A percentile compares a stretch with the other conserved stretches of the same genome.
These are phyloP conservation scores for Metschnikowia cerradonensis DNA, from an alignment of 805 yeast species.

Conservation along the genomic window DNA sequence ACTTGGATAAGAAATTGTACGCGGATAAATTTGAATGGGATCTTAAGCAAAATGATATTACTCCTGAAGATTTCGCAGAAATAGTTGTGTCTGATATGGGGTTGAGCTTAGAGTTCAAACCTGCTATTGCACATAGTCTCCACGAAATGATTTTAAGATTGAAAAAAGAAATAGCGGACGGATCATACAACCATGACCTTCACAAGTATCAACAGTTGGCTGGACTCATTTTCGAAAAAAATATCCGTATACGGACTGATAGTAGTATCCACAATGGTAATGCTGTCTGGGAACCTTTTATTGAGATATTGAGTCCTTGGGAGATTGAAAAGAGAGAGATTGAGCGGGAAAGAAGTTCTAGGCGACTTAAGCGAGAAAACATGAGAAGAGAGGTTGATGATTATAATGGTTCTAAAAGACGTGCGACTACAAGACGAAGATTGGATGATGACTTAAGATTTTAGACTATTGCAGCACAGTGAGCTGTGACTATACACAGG, in stretches of 20 bases:
- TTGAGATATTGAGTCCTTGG: constrained; percentile 82
- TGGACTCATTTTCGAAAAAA: constrained; percentile 42
- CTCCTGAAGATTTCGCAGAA: constrained; percentile 83
- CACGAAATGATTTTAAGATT: constrained; percentile 75
- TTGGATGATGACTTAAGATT: constrained; percentile 38
- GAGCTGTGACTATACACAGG: not conserved
- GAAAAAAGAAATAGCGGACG: constrained; percentile 78
- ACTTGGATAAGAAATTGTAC: constrained; percentile 74
- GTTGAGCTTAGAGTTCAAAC: constrained; percentile 75
- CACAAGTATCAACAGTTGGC: constrained; percentile 41
- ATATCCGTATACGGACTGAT: constrained; percentile 46
- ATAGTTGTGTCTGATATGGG: constrained; percentile 84
- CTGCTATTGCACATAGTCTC: constrained; percentile 83
- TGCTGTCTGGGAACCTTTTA: constrained; percentile 80
- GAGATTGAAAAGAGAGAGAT: constrained; percentile 94
- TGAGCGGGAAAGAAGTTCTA: constrained; percentile 85
- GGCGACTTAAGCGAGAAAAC: constrained; percentile 90
- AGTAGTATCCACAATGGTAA: constrained; percentile 72
- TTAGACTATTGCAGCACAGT: not conserved
- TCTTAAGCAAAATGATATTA: constrained; percentile 46
- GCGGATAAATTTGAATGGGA: constrained; percentile 98
- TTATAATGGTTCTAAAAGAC: constrained; percentile 27
- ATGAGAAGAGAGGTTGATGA: constrained; percentile 58
- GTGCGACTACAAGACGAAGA: constrained; percentile 44
- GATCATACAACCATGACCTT: constrained; percentile 38